Evolutionary conservation across 108 stramenopile genomes (phyloP).

Genomic region (Thalassiosira profunda): DNA sequence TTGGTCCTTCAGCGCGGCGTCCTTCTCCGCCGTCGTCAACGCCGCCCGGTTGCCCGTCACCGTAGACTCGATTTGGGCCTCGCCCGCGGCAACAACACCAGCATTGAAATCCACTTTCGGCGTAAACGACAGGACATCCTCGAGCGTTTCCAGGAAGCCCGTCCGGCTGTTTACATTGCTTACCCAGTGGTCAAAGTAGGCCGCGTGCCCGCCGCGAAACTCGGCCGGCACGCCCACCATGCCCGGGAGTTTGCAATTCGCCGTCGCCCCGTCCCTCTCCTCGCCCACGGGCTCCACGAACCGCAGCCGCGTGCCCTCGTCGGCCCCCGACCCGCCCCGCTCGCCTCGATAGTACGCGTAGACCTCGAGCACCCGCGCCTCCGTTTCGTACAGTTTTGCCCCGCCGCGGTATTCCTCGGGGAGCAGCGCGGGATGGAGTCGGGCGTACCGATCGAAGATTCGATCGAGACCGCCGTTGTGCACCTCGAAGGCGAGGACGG

Average conservation of each 20-base stretch:
- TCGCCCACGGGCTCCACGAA: conserved; percentile 57
- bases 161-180: conserved; percentile 72
- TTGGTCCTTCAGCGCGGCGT: conserved; percentile 69
- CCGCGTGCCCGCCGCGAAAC: conserved; percentile 65
- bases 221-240: conserved; percentile 58
- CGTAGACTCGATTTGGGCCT: conserved; percentile 91
- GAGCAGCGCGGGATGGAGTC: conserved; percentile 69
- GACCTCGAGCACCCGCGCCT: conserved; percentile 73
- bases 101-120: conserved; percentile 94
- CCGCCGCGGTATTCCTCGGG: conserved; percentile 41
- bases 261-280: not conserved
- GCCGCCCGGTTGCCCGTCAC: conserved; percentile 81
- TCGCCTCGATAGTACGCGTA: conserved; percentile 80
- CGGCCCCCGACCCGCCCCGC: conserved; percentile 38
- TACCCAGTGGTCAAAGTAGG: conserved; percentile 94
- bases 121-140: conserved; percentile 82
- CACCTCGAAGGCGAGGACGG: conserved; percentile 78
- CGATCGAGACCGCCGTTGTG: conserved; percentile 40
- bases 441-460: conserved; percentile 54
- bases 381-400: conserved; percentile 13
- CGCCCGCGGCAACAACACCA: conserved; percentile 91
- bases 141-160: conserved; percentile 79
- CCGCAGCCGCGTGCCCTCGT: conserved; percentile 80
- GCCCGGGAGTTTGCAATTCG: conserved; percentile 64
- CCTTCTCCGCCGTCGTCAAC: conserved; percentile 47